Conservation (phyloP, 805 yeast genomes). For the Kodamaea jinghongensis region DNA sequence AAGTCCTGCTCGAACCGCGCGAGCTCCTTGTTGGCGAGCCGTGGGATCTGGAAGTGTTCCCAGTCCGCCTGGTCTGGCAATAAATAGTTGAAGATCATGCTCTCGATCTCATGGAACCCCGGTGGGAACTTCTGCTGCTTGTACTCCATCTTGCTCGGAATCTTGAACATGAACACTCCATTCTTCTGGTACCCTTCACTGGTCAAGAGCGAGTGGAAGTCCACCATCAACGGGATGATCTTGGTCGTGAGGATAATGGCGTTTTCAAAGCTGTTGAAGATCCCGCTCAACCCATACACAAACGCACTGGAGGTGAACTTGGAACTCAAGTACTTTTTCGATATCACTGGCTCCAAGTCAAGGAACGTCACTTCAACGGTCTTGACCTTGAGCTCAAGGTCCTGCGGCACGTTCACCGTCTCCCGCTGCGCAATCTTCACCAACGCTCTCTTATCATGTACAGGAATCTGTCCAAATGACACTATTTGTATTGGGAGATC, state of each 20-base stretch:
- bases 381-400: constrained; percentile 12
- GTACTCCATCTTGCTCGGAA: constrained; percentile 20
- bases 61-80: constrained; percentile 21
- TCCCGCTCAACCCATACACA: constrained; percentile 20
- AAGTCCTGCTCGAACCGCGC: constrained; percentile 21
- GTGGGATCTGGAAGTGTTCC: constrained; percentile 17
- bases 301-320: constrained; percentile 7
- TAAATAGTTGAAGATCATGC: constrained; percentile 19
- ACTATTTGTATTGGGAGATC: constrained; percentile 30
- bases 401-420: neutral
- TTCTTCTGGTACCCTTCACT: constrained; percentile 16
- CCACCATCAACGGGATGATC: constrained; percentile 15
- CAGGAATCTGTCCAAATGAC: constrained; percentile 11
- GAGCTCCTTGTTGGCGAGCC: constrained; percentile 11
- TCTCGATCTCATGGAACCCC: constrained; percentile 31
- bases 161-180: constrained; percentile 29
- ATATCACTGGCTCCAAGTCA: constrained; percentile 19
- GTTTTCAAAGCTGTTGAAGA: constrained; percentile 35
- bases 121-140: constrained; percentile 19
- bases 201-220: constrained; percentile 15
- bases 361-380: constrained; percentile 24
- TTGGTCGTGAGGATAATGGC: constrained; percentile 28
- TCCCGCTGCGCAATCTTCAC: constrained; percentile 9
- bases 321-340: constrained; percentile 8
- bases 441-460: constrained; percentile 14